phyloP scores from a whole-genome alignment of 2,329 filamentous ascomycete species.

The Alternaria novae-zelandiae region DNA sequence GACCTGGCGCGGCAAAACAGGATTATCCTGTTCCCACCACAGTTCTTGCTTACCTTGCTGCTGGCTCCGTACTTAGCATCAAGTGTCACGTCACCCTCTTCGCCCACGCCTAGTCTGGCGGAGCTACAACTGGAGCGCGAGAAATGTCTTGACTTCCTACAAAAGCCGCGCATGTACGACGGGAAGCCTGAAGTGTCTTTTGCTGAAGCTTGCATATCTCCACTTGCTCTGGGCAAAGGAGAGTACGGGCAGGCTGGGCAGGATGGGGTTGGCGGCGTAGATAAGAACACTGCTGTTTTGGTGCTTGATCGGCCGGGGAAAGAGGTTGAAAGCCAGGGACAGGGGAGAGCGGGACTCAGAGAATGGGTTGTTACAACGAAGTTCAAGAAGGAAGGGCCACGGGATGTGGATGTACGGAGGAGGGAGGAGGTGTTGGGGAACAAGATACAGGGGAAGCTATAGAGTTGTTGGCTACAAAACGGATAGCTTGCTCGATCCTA shows the following conservation, averaged over 20 bases:
- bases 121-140: slow-evolving; percentile 51
- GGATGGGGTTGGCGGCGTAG: slow-evolving; percentile 41
- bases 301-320: slow-evolving; percentile 61
- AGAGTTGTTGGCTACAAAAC: not conserved
- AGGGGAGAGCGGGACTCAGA: slow-evolving; percentile 56
- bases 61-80: slow-evolving; percentile 61
- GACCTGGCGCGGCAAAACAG: slow-evolving; percentile 65
- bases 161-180: slow-evolving; percentile 56
- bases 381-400: slow-evolving; percentile 63
- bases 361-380: slow-evolving; percentile 64
- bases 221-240: slow-evolving; percentile 48
- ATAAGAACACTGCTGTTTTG: slow-evolving; percentile 60
- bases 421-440: slow-evolving; percentile 54
- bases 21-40: slow-evolving; percentile 89
- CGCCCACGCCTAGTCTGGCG: slow-evolving; percentile 33
- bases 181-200: slow-evolving; percentile 47
- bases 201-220: slow-evolving; percentile 53
- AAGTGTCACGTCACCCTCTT: slow-evolving; percentile 28
- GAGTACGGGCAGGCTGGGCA: slow-evolving; percentile 42
- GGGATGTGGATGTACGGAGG: slow-evolving; percentile 60
- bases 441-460: slow-evolving; percentile 22
- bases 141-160: slow-evolving; percentile 54
- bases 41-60: slow-evolving; percentile 74
- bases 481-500: not conserved
- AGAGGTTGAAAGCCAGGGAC: slow-evolving; percentile 60